Percentiles rank a stretch among this genome's conserved stretches.
Evolutionary conservation across 805 yeast species (phyloP).

Genomic region (Vanderwaltozyma yarrowii): DNA sequence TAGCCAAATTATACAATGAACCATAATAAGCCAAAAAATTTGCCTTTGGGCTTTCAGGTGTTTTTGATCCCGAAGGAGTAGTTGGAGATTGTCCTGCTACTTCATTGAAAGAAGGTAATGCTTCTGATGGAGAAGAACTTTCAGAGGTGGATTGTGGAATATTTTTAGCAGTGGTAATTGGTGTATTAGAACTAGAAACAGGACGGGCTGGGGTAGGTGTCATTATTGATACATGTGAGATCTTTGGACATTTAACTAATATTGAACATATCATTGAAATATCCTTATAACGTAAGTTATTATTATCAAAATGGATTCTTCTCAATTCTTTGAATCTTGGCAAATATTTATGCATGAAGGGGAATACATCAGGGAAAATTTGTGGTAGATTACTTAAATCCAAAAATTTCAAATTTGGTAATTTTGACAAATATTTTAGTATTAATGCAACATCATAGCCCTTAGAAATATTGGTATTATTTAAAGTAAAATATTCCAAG

Average conservation of each 20-base stretch:
- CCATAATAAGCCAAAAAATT: slow-evolving; percentile 22
- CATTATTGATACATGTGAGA: slow-evolving; percentile 58
- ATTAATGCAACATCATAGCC: slow-evolving; percentile 41
- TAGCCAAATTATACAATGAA: slow-evolving; percentile 60
- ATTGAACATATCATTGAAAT: slow-evolving; percentile 54
- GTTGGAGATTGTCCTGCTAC: background rate
- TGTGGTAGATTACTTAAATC: slow-evolving; percentile 65
- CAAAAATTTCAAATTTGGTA: slow-evolving; percentile 55
- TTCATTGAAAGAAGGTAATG: background rate
- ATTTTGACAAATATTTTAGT: slow-evolving; percentile 39
- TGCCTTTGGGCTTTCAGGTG: background rate
- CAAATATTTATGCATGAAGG: slow-evolving; percentile 48
- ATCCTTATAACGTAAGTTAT: slow-evolving; percentile 46
- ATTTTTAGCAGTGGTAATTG: too few species aligned
- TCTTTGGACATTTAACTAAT: slow-evolving; percentile 53
- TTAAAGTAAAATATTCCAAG: slow-evolving; percentile 47
- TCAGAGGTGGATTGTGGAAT: background rate
- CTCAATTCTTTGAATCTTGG: slow-evolving; percentile 58
- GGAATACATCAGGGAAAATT: slow-evolving; percentile 53
- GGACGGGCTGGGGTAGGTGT: slow-evolving; percentile 36
- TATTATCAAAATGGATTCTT: slow-evolving; percentile 63
- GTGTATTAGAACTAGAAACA: slow-evolving; percentile 1
- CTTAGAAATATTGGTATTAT: slow-evolving; percentile 49
- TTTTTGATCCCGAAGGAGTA: too few species aligned
- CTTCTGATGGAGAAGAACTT: background rate